phyloP scores from a whole-genome alignment of 176 grass and related monocot species.

The Carex scoparia region DNA sequence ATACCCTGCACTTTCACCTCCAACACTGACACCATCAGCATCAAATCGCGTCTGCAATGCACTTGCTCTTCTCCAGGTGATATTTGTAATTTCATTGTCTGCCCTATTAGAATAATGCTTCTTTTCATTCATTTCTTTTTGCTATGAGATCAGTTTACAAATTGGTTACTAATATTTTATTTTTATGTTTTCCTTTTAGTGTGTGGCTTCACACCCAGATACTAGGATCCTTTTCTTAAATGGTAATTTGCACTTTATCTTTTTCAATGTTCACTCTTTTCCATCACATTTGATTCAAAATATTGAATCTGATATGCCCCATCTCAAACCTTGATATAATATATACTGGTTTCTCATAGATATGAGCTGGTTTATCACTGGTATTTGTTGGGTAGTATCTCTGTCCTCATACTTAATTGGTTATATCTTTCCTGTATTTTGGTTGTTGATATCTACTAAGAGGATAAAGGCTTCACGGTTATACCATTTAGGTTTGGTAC shows the following conservation, averaged over 20 bases:
- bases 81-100: not conserved
- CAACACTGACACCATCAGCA: conserved; percentile 41
- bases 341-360: not conserved
- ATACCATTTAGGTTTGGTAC: not conserved
- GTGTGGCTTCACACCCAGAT: conserved; percentile 66
- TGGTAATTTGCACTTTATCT: conserved; percentile 38
- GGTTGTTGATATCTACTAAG: not conserved
- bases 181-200: conserved; percentile 39
- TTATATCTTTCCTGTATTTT: not conserved
- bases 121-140: not conserved
- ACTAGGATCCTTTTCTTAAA: conserved; percentile 61
- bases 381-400: not conserved
- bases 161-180: conserved; percentile 1
- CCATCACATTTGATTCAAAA: not conserved
- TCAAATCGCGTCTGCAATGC: conserved; percentile 76
- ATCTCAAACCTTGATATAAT: not conserved
- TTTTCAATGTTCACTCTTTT: not conserved
- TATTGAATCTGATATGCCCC: not conserved
- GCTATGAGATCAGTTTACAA: not conserved
- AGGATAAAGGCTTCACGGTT: not conserved
- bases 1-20: conserved; percentile 66
- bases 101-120: not conserved
- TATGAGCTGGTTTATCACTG: not conserved
- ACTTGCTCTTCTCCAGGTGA: conserved; percentile 83
- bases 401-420: not conserved